Conservation (phyloP, 495 filamentous ascomycete species). For the Tuber magnatum region DNA sequence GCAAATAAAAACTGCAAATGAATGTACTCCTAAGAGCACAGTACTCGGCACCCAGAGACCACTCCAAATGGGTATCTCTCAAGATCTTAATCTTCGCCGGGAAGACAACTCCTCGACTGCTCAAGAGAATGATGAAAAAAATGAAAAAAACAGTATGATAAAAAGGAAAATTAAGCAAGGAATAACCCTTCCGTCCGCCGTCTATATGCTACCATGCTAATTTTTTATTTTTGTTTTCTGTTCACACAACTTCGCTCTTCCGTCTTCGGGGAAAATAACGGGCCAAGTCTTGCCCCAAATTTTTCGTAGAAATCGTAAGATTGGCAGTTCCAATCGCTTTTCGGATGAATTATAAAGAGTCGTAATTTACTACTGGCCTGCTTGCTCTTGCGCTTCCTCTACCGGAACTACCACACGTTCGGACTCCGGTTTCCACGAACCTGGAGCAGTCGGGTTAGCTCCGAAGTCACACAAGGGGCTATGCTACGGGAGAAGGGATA, state of each 20-base stretch:
- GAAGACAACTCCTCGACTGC: slow-evolving; percentile 3
- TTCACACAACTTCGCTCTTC: slow-evolving; percentile 5
- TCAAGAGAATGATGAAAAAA: background rate
- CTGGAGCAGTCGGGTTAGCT: slow-evolving; percentile 11
- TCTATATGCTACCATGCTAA: slow-evolving; percentile 27
- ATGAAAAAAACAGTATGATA: background rate
- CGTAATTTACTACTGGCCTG: background rate
- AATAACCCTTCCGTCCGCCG: slow-evolving; percentile 13
- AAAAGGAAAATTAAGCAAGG: slow-evolving; percentile 11
- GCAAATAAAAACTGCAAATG: background rate
- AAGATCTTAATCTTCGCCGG: background rate
- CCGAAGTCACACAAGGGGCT: slow-evolving; percentile 21
- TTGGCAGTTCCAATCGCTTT: background rate
- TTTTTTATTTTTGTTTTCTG: background rate
- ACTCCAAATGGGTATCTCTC: background rate
- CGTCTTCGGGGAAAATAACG: background rate
- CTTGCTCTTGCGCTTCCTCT: background rate
- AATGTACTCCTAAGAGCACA: background rate
- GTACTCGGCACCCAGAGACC: background rate
- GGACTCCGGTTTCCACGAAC: slow-evolving; percentile 39
- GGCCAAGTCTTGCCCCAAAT: background rate
- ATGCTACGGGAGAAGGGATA: slow-evolving; percentile 40
- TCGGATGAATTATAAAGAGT: background rate
- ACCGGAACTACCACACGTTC: slow-evolving; percentile 31
- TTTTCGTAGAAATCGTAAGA: slow-evolving; percentile 23